Conservation (phyloP, 169 alveolate species). For the Cryptosporidium andersoni region DNA sequence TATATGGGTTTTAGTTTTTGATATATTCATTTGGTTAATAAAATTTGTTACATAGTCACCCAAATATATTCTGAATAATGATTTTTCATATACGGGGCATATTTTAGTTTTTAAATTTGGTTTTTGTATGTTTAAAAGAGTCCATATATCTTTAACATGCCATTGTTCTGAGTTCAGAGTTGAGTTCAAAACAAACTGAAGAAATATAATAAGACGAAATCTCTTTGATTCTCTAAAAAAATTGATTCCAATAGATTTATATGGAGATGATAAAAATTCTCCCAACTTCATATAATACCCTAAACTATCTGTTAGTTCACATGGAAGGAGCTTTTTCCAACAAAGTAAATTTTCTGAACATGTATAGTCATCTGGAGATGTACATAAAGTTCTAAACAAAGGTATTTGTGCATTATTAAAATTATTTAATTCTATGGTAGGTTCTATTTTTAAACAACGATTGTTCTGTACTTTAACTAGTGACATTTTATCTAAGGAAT, state of each 20-base stretch:
- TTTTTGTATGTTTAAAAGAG: background rate
- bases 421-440: background rate
- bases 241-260: constrained; percentile 49
- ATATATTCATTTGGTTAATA: too few relatives aligned
- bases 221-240: background rate
- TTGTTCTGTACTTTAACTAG: constrained; percentile 1
- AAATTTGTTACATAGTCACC: too few relatives aligned
- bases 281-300: constrained; percentile 14
- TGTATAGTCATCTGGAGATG: constrained; percentile 21
- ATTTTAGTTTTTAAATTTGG: too few relatives aligned
- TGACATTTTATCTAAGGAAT: constrained; percentile 23
- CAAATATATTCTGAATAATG: too few relatives aligned
- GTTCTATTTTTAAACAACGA: constrained; percentile 3
- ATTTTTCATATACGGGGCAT: too few relatives aligned
- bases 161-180: too few relatives aligned
- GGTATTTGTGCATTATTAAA: background rate
- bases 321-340: constrained; percentile 45
- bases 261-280: constrained; percentile 16
- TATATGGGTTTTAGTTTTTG: too few relatives aligned
- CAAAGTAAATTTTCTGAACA: constrained; percentile 47
- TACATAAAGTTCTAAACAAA: constrained; percentile 7
- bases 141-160: background rate
- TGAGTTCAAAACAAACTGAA: constrained; percentile 8
- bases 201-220: background rate
- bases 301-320: background rate